Base-by-base conservation (phyloP, 2,329 filamentous ascomycete genomes). In the Exophiala sp. region DNA sequence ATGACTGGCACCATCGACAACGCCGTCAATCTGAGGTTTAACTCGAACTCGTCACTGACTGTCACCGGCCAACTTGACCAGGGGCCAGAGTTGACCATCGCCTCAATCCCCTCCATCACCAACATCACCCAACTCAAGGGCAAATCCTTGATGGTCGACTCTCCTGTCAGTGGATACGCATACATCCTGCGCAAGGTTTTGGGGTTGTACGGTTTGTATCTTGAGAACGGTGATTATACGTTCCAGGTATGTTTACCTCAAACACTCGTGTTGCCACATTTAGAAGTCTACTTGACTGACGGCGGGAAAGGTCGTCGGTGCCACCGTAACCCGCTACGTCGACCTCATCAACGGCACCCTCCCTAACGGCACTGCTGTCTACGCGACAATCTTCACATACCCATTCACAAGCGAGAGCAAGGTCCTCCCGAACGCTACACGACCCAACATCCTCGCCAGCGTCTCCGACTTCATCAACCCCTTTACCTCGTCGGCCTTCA, bases 1-100 rank as follows among this genome's bases (percentile, higher is more conserved):
- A 53, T 68, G 4, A 66, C 63, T 12, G 65, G 63, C 24, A 66
- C 65, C 3, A 62, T 67, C 34, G 65, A 68, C 56, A 68, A 68
- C 49, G 60, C 61, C 3, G 62, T 67, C 33, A 68, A 67, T 45
- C 62, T 65, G 24, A 58, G 65, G 9, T 65, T 68, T 42, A 69
- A 68, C 45, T 63, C 60, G 18, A 56, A 62, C 16, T 36, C 63
- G 47, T 58, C 49, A 20, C 40, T 69, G 6, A 68, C 67, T 5
- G 64, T 69, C 9, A 52, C 66, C 2, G 66, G 66, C 11, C 66
- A 67, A 45, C 51, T 69, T 12, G 67, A 69, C 55, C 57, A 62
- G 29, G 66, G 67, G 20, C 64, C 65, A 10, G 67, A 68, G 52
- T 57, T 69, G 9, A 65, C 66, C 7, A 53, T 69, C 45, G 67